A percentile compares a stretch with the other conserved stretches of the same genome.
These are phyloP conservation scores for Grosmannia serpens DNA, from an alignment of 2,329 filamentous ascomycete species.

Conservation along the genomic window DNA sequence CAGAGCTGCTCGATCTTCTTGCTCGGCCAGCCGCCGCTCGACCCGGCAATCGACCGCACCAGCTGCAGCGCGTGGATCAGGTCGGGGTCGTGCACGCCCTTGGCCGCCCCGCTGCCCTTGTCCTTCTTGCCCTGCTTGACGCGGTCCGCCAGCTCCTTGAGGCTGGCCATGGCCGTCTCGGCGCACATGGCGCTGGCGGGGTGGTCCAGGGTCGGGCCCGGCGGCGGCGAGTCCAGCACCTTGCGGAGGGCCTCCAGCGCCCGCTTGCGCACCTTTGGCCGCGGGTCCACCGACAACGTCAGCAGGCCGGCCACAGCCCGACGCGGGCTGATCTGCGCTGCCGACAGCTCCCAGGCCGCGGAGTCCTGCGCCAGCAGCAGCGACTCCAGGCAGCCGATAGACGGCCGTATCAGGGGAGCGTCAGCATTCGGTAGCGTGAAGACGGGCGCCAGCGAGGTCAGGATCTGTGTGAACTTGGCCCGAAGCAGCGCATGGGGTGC, in stretches of 20 bases:
- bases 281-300: conserved; percentile 70
- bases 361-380: conserved; percentile 81
- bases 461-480: conserved; percentile 89
- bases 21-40: conserved; percentile 89
- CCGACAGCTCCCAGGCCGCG: conserved; percentile 74
- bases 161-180: conserved; percentile 71
- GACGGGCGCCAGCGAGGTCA: conserved; percentile 74
- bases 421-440: conserved; percentile 72
- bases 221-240: conserved; percentile 74
- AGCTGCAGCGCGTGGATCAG: conserved; percentile 88
- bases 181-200: conserved; percentile 95
- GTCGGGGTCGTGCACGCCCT: conserved; percentile 59
- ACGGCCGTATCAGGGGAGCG: conserved; percentile 73
- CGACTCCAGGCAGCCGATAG: conserved; percentile 89
- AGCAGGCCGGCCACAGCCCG: conserved; percentile 79
- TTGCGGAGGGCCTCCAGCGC: conserved; percentile 81
- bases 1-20: conserved; percentile 89
- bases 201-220: conserved; percentile 85
- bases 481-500: conserved; percentile 78
- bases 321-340: conserved; percentile 73
- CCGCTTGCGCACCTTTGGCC: conserved; percentile 88
- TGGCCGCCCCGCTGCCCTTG: conserved; percentile 28
- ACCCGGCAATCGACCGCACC: conserved; percentile 76
- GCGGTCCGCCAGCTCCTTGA: conserved; percentile 61
- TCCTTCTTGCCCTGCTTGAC: conserved; percentile 55